Evolutionary conservation across 2,329 filamentous ascomycete species (phyloP).

Genomic region (Arthrocladium fulminans): DNA sequence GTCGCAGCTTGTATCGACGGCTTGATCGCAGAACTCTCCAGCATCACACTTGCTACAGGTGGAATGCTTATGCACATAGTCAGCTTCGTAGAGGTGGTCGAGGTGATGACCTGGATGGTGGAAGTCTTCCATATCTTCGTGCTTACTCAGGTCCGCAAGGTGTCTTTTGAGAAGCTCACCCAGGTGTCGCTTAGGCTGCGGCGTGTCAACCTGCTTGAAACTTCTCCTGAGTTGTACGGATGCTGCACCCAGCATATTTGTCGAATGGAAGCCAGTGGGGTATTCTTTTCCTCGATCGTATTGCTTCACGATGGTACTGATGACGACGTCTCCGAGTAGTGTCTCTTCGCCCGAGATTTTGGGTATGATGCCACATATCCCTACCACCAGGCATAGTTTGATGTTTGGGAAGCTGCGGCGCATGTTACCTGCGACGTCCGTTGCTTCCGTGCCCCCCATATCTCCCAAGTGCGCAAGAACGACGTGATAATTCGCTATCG

Average conservation of each 20-base stretch:
- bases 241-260: slow-evolving; percentile 23
- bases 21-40: background rate
- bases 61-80: background rate
- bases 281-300: slow-evolving; percentile 24
- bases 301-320: slow-evolving; percentile 22
- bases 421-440: slow-evolving; percentile 23
- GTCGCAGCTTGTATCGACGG: slow-evolving; percentile 11
- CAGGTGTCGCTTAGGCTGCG: slow-evolving; percentile 3
- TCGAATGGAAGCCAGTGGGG: slow-evolving; percentile 18
- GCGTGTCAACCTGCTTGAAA: slow-evolving; percentile 15
- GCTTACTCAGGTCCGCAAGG: slow-evolving; percentile 1
- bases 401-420: slow-evolving; percentile 29
- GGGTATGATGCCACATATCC: slow-evolving; percentile 36
- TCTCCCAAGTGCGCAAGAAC: slow-evolving; percentile 26
- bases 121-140: slow-evolving; percentile 9
- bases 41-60: slow-evolving; percentile 6
- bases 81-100: background rate
- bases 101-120: background rate
- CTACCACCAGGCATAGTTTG: slow-evolving; percentile 31
- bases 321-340: slow-evolving; percentile 28
- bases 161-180: slow-evolving; percentile 4
- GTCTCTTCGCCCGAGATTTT: slow-evolving; percentile 18
- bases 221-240: slow-evolving; percentile 25
- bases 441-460: slow-evolving; percentile 24
- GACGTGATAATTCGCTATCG: slow-evolving; percentile 25